Evolutionary conservation across 805 yeast species (phyloP).

Genomic region (Lachancea mirantina): DNA sequence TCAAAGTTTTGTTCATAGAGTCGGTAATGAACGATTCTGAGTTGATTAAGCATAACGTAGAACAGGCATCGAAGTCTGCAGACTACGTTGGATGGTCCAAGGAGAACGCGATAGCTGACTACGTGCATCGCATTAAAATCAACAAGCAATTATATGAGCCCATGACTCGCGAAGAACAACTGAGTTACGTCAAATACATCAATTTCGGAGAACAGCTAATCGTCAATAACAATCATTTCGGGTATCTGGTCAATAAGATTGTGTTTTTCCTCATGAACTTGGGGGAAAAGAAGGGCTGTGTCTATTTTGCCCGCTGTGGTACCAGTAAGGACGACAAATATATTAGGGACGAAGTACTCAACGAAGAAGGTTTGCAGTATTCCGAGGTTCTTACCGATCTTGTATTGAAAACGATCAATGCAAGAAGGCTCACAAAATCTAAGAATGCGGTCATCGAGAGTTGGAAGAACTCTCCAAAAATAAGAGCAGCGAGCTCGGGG

Average conservation of each 20-base stretch:
- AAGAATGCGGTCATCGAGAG: neutral
- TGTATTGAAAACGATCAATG: conserved; percentile 34
- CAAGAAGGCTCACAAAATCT: conserved; percentile 13
- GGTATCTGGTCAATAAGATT: conserved; percentile 84
- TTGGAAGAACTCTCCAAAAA: neutral
- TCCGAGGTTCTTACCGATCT: conserved; percentile 58
- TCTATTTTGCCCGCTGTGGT: conserved; percentile 86
- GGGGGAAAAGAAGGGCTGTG: conserved; percentile 77
- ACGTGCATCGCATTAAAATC: conserved; percentile 59
- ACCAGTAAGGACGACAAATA: conserved; percentile 43
- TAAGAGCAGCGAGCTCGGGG: conserved; percentile 3
- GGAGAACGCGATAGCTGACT: conserved; percentile 68
- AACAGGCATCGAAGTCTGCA: conserved; percentile 80
- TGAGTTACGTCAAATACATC: conserved; percentile 76
- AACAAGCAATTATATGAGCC: conserved; percentile 69
- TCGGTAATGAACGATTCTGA: conserved; percentile 69
- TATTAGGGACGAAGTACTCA: conserved; percentile 74
- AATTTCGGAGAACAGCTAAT: conserved; percentile 84
- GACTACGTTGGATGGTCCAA: conserved; percentile 77
- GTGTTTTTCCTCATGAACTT: conserved; percentile 90
- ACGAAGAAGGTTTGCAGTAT: conserved; percentile 62
- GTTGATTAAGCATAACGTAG: conserved; percentile 66
- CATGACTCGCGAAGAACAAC: conserved; percentile 47
- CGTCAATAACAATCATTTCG: conserved; percentile 74
- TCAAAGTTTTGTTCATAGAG: conserved; percentile 83